Evolutionary conservation across 2,329 filamentous ascomycete genomes (phyloP).

Genomic region (Epichloe sylvatica): DNA sequence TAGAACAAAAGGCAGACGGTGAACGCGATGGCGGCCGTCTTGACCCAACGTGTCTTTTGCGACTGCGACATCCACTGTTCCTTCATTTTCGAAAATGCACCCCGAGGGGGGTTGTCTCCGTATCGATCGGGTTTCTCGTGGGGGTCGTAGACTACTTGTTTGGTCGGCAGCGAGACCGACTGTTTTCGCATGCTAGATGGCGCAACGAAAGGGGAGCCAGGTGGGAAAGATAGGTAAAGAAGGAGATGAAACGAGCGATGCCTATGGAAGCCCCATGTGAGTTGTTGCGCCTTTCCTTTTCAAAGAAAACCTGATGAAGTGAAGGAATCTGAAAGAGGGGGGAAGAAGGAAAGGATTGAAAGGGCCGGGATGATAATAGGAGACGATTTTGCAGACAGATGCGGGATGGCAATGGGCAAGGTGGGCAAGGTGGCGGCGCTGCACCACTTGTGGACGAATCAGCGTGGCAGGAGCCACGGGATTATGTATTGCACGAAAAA

Average conservation of each 20-base stretch:
- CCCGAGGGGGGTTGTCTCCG: constrained; percentile 32
- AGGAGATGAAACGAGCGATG: constrained; percentile 12
- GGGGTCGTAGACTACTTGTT: constrained; percentile 43
- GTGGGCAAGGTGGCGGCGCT: not conserved
- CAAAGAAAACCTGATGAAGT: not conserved
- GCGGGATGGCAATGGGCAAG: not conserved
- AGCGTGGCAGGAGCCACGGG: too few species aligned
- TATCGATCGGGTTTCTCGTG: constrained; percentile 53
- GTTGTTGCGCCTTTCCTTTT: not conserved
- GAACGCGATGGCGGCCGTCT: constrained; percentile 48
- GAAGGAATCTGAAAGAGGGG: not conserved
- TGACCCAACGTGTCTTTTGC: constrained; percentile 51
- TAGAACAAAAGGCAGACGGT: constrained; percentile 48
- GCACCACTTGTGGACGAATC: too few species aligned
- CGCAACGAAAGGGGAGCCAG: not conserved
- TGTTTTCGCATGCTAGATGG: constrained; percentile 45
- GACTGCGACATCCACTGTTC: constrained; percentile 48
- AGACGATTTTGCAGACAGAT: not conserved
- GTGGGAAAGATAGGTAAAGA: constrained; percentile 2
- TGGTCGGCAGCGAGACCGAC: constrained; percentile 48
- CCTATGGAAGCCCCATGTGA: constrained; percentile 9
- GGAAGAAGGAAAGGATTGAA: not conserved
- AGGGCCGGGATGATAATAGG: not conserved
- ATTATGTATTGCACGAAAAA: too few species aligned
- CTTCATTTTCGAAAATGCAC: constrained; percentile 41